phyloP scores from a whole-genome alignment of 495 filamentous ascomycete genomes.

The Wilcoxina mikolae region DNA sequence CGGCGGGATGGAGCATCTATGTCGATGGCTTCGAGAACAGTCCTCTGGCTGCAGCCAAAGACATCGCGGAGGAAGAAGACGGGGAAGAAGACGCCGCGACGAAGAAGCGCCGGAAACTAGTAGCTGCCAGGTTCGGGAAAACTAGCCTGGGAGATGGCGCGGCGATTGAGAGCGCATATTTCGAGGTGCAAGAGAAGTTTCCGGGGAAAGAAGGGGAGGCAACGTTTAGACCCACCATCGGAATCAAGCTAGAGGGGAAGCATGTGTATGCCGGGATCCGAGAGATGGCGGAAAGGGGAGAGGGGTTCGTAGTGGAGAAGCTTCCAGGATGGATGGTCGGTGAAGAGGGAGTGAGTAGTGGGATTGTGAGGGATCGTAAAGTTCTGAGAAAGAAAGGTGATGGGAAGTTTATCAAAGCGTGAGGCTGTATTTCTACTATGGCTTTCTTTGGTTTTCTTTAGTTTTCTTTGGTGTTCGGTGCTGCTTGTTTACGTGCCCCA shows the following conservation, averaged over 20 bases:
- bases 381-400: slow-evolving; percentile 4
- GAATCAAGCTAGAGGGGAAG: slow-evolving; percentile 51
- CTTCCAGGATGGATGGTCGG: slow-evolving; percentile 91
- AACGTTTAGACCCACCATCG: slow-evolving; percentile 43
- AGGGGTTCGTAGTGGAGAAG: slow-evolving; percentile 49
- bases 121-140: neutral
- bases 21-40: slow-evolving; percentile 26
- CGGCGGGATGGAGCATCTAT: slow-evolving; percentile 67
- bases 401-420: slow-evolving; percentile 3
- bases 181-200: slow-evolving; percentile 4
- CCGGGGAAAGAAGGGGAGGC: slow-evolving; percentile 20
- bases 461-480: neutral
- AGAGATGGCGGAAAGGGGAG: slow-evolving; percentile 55
- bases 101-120: neutral
- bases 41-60: neutral
- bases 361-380: slow-evolving; percentile 46
- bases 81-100: neutral
- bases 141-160: neutral
- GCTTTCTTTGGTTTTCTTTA: neutral
- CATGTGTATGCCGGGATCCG: slow-evolving; percentile 74
- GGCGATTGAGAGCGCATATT: slow-evolving; percentile 3
- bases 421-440: neutral
- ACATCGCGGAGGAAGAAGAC: neutral
- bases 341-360: slow-evolving; percentile 63
- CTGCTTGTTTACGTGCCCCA: too few species aligned